Conservation (phyloP, 495 filamentous ascomycete species). For the Coniosporium apollinis region DNA sequence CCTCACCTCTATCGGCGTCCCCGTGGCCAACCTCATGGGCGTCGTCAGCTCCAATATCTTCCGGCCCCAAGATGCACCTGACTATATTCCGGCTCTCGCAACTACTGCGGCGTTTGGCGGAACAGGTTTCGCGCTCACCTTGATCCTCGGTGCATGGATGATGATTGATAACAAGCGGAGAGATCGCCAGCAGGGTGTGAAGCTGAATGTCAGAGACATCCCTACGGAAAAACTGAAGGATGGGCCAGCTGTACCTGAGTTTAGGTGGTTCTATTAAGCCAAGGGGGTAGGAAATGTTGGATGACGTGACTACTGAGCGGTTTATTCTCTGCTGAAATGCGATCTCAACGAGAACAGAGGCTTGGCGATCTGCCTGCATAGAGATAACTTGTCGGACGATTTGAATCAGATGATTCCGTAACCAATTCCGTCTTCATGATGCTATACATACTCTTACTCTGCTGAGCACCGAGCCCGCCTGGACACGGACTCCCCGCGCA, state of each 20-base stretch:
- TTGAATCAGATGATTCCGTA: too few species aligned
- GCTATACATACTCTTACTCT: too few species aligned
- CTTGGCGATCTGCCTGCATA: too few species aligned
- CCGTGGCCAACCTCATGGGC: slow-evolving; percentile 69
- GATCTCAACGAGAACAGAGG: too few species aligned
- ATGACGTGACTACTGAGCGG: too few species aligned
- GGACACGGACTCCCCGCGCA: too few species aligned
- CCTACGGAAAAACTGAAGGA: slow-evolving; percentile 52
- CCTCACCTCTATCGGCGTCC: slow-evolving; percentile 56
- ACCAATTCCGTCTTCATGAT: too few species aligned
- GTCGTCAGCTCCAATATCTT: slow-evolving; percentile 61
- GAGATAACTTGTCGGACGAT: too few species aligned
- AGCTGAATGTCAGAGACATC: slow-evolving; percentile 44
- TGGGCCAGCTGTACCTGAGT: slow-evolving; percentile 45
- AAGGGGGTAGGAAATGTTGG: too few species aligned
- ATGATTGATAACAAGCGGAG: slow-evolving; percentile 49
- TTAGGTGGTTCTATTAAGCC: slow-evolving; percentile 50
- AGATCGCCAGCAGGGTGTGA: slow-evolving; percentile 42
- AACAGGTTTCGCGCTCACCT: slow-evolving; percentile 39
- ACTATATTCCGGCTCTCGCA: slow-evolving; percentile 56
- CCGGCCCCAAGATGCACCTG: slow-evolving; percentile 48
- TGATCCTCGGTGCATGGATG: slow-evolving; percentile 49
- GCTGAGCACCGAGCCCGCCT: too few species aligned
- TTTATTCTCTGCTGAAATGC: too few species aligned
- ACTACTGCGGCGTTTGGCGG: slow-evolving; percentile 62